These are phyloP conservation scores for Pseudocercospora fijiensis DNA, from an alignment of 2,329 filamentous ascomycete species.

Conservation along the genomic window DNA sequence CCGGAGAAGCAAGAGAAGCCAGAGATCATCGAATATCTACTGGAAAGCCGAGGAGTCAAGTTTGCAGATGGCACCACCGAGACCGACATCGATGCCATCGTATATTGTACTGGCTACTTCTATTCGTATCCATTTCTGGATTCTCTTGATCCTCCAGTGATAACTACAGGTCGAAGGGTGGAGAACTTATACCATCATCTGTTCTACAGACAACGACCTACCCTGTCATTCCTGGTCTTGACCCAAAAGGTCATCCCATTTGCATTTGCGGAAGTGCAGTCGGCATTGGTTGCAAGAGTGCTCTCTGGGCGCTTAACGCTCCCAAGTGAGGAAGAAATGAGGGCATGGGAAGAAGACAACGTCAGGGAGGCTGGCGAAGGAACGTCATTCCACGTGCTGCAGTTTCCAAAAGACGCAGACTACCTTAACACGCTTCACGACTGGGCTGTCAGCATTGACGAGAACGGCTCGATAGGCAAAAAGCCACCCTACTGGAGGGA, in stretches of 20 bases:
- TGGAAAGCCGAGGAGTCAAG: conserved; percentile 60
- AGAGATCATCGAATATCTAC: conserved; percentile 54
- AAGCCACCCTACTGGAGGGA: conserved; percentile 69
- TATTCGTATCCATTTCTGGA: conserved; percentile 75
- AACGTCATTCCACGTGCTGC: conserved; percentile 55
- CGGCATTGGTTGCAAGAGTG: conserved; percentile 71
- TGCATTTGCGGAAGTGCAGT: conserved; percentile 74
- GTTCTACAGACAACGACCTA: conserved; percentile 72
- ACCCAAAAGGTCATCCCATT: conserved; percentile 88
- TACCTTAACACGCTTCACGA: conserved; percentile 69
- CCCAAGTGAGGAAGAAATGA: conserved; percentile 65
- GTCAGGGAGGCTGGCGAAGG: conserved; percentile 45
- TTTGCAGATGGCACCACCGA: conserved; percentile 68
- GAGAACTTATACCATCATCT: conserved; percentile 75
- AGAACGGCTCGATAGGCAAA: conserved; percentile 52
- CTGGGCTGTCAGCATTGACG: conserved; percentile 55
- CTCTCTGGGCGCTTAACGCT: conserved; percentile 70
- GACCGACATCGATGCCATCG: conserved; percentile 66
- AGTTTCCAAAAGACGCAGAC: conserved; percentile 62
- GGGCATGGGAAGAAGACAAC: conserved; percentile 59
- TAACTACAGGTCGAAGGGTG: conserved; percentile 68
- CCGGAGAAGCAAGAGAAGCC: conserved; percentile 58
- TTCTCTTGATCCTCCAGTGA: conserved; percentile 53
- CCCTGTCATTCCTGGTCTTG: conserved; percentile 72
- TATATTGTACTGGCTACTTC: conserved; percentile 90